A percentile compares a stretch with the other conserved stretches of the same genome.
These are phyloP conservation scores for Chalciporus sphaerocephalus DNA, from an alignment of 768 basidiomycete species.

Conservation along the genomic window DNA sequence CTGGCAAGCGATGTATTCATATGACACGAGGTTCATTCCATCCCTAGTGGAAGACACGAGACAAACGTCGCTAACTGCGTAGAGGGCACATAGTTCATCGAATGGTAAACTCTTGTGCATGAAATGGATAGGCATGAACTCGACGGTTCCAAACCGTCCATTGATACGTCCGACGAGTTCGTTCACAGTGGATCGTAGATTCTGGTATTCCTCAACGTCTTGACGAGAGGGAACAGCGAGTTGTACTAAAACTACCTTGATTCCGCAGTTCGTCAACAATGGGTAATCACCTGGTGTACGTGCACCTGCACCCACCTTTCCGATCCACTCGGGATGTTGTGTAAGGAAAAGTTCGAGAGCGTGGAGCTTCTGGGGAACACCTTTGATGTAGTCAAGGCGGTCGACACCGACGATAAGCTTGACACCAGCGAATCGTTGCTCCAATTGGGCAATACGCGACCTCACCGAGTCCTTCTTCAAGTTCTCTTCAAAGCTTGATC, in stretches of 20 bases:
- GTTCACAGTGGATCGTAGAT: constrained; percentile 91
- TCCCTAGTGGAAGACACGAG: constrained; percentile 93
- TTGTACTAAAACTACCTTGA: constrained; percentile 89
- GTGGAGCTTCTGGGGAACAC: constrained; percentile 96
- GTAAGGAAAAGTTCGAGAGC: constrained; percentile 94
- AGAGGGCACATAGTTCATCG: constrained; percentile 96
- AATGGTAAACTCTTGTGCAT: constrained; percentile 95
- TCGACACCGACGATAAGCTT: constrained; percentile 99
- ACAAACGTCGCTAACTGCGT: constrained; percentile 94
- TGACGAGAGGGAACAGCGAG: constrained; percentile 96
- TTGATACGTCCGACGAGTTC: constrained; percentile 98
- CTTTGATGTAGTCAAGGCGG: constrained; percentile 99
- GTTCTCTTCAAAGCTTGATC: constrained; percentile 44
- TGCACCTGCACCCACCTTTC: constrained; percentile 55
- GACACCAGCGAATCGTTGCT: constrained; percentile 87
- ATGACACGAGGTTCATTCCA: constrained; percentile 99
- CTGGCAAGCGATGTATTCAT: constrained; percentile 97
- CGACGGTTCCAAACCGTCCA: constrained; percentile 96
- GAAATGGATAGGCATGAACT: constrained; percentile 99
- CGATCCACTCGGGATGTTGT: constrained; percentile 99
- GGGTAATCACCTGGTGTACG: not conserved
- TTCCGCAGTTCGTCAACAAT: constrained; percentile 3
- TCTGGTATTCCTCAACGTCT: constrained; percentile 99
- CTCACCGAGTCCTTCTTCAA: constrained; percentile 76
- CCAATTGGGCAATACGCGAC: constrained; percentile 73